These are phyloP conservation scores for Aspergillus pseudoterreus DNA, from an alignment of 2,329 filamentous ascomycete genomes.

Conservation along the genomic window DNA sequence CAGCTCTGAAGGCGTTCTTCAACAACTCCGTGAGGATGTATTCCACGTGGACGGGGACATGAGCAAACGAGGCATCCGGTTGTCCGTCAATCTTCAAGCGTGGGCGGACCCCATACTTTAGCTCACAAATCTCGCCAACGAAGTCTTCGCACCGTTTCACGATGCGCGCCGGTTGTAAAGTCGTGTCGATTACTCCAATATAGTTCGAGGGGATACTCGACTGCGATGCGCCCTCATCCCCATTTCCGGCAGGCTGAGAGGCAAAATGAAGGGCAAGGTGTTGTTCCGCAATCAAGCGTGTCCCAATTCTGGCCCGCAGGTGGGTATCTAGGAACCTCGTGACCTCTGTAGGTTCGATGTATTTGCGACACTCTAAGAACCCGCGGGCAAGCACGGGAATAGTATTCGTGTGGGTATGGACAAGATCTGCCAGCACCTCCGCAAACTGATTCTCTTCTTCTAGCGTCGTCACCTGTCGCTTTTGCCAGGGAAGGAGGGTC, in stretches of 20 bases:
- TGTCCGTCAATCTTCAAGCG: conserved; percentile 78
- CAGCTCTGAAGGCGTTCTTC: conserved; percentile 94
- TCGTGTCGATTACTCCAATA: conserved; percentile 94
- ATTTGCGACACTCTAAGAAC: conserved; percentile 88
- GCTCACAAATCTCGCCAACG: conserved; percentile 92
- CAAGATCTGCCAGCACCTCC: conserved; percentile 89
- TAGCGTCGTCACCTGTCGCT: conserved; percentile 67
- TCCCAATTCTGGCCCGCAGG: conserved; percentile 88
- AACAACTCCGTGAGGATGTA: conserved; percentile 96
- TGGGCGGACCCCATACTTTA: conserved; percentile 88
- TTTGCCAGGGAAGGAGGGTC: conserved; percentile 80
- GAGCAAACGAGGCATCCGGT: conserved; percentile 82
- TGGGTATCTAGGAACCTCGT: conserved; percentile 91
- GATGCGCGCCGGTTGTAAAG: conserved; percentile 73
- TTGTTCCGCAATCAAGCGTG: conserved; percentile 89
- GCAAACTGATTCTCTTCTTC: conserved; percentile 91
- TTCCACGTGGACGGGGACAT: conserved; percentile 92
- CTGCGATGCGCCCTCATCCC: conserved; percentile 22
- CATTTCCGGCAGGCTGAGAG: conserved; percentile 52
- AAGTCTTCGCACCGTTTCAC: conserved; percentile 83
- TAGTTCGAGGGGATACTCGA: conserved; percentile 54
- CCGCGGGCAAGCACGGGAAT: conserved; percentile 89
- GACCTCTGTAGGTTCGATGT: conserved; percentile 78
- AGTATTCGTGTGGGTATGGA: conserved; percentile 89
- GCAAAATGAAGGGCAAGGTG: conserved; percentile 85